Base-by-base conservation (phyloP, 1,139 yeast species). In the Candida pseudoviswanathii region DNA sequence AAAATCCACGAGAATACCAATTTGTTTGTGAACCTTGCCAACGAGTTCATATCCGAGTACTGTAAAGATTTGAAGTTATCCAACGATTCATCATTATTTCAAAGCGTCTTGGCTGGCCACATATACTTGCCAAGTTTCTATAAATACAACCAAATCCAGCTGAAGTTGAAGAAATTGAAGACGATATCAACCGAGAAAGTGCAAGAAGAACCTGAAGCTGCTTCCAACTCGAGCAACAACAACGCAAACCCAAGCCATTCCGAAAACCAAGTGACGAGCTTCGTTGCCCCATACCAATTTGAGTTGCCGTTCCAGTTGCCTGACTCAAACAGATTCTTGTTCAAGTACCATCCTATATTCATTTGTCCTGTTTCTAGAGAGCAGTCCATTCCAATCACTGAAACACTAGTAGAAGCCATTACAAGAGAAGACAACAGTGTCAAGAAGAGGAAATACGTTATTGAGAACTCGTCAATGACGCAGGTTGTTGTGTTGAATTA, bases 341-440 rank as follows among this genome's bases (percentile, higher is more conserved):
- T 76, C 60, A 65, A 77, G 51, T 88, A 84, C 67, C 97, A 91
- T 66, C 89, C 96, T 0, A 84, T 91, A 2, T 91, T 90, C 65
- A 91, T 90, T 3, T 91, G 97, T 64, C 97, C 97, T 0, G 92
- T 91, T 1, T 81, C 94, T 5, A 88, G 89, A 64, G 96, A 90
- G 58, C 97, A 92, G 60, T 59, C 73, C 27, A 61, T 73, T 21
- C 80, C 81, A 3, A 59, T 72, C 26, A 67, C 75, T 1, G 62
- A 62, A 6, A 49, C 44, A 10, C 50, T 51, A 3, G 52, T 46
- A 16, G 51, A 52, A 26, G 42, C 22, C 36, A 46, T 16, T 9
- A 42, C 44, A 1, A 42, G 49, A 3, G 61, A 58, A 5, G 57
- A 51, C 5, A 58, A 58, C 16, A 57, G 56, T 33, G 54, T 58